A percentile compares a stretch with the other conserved stretches of the same genome.
phyloP scores from a whole-genome alignment of 1,284 basidiomycete genomes.

The Cutaneotrichosporon cyanovorans region DNA sequence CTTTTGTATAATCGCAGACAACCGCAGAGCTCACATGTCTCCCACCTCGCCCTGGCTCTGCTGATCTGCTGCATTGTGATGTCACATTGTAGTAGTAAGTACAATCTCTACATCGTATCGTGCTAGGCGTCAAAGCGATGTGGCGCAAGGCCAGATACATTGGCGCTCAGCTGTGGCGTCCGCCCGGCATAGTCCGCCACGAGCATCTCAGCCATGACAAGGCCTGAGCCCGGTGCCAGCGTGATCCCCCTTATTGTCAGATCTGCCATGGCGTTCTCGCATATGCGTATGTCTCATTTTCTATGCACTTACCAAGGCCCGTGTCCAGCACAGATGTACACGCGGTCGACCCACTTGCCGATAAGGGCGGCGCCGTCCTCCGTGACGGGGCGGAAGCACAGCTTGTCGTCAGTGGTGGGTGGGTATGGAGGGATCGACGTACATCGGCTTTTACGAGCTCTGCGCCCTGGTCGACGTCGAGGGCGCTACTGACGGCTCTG shows the following conservation, averaged over 20 bases:
- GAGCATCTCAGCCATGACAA: slow-evolving; percentile 8
- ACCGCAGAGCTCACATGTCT: no score
- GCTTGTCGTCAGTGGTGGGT: neutral
- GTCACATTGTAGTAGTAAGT: neutral
- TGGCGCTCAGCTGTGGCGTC: slow-evolving; percentile 1
- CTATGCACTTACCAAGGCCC: slow-evolving; percentile 8
- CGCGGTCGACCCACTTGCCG: slow-evolving; percentile 7
- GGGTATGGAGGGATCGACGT: neutral
- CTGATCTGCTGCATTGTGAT: neutral
- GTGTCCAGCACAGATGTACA: slow-evolving; percentile 8
- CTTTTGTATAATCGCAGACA: no score
- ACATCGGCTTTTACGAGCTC: slow-evolving; percentile 12
- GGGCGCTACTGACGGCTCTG: slow-evolving; percentile 4
- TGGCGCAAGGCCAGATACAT: slow-evolving; percentile 9
- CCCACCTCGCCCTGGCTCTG: neutral
- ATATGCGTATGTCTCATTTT: neutral
- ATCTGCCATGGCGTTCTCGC: no score
- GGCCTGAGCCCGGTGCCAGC: slow-evolving; percentile 9
- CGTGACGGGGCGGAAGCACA: slow-evolving; percentile 14
- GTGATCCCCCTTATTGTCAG: slow-evolving; percentile 11
- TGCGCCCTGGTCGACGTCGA: slow-evolving; percentile 8
- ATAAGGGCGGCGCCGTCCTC: slow-evolving; percentile 11
- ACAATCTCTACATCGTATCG: slow-evolving; percentile 1
- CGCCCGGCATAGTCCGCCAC: slow-evolving; percentile 2
- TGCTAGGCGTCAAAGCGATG: slow-evolving; percentile 6